phyloP scores from a whole-genome alignment of 345 rosid species.

The Hibiscus tridactylites region DNA sequence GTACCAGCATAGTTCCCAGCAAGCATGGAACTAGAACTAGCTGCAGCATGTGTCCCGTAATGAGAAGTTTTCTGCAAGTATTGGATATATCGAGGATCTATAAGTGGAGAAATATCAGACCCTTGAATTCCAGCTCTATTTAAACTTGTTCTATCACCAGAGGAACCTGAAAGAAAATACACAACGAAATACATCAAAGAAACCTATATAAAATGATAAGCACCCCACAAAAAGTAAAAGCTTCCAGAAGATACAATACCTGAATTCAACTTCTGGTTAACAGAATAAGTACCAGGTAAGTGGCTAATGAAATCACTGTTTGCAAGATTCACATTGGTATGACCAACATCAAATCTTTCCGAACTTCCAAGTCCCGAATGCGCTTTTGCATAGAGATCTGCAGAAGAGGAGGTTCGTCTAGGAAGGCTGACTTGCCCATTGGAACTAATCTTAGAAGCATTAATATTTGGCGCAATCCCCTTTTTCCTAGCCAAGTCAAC shows the following conservation, averaged over 20 bases:
- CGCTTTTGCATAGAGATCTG: constrained; percentile 47
- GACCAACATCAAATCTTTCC: constrained; percentile 37
- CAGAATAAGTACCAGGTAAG: constrained; percentile 35
- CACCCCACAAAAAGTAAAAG: not conserved
- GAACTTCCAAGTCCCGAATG: constrained; percentile 43
- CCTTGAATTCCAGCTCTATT: constrained; percentile 44
- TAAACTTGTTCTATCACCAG: constrained; percentile 32
- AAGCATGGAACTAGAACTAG: constrained; percentile 33
- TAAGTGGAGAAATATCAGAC: constrained; percentile 35
- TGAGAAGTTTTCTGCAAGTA: constrained; percentile 42
- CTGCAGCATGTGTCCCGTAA: constrained; percentile 17
- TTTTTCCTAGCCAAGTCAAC: constrained; percentile 36
- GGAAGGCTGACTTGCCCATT: constrained; percentile 47
- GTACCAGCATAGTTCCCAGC: constrained; percentile 36
- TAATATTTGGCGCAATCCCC: constrained; percentile 29
- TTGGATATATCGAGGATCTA: constrained; percentile 46
- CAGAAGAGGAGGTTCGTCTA: constrained; percentile 52
- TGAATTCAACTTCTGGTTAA: constrained; percentile 38
- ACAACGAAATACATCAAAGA: not conserved
- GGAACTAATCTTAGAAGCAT: constrained; percentile 34
- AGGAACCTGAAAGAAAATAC: constrained; percentile 27
- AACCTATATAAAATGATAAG: not conserved
- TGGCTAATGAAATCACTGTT: constrained; percentile 30
- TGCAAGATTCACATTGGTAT: constrained; percentile 32
- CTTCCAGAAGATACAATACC: constrained; percentile 23